Evolutionary conservation across 768 basidiomycete genomes (phyloP).

Genomic region (Favolaschia claudopus): DNA sequence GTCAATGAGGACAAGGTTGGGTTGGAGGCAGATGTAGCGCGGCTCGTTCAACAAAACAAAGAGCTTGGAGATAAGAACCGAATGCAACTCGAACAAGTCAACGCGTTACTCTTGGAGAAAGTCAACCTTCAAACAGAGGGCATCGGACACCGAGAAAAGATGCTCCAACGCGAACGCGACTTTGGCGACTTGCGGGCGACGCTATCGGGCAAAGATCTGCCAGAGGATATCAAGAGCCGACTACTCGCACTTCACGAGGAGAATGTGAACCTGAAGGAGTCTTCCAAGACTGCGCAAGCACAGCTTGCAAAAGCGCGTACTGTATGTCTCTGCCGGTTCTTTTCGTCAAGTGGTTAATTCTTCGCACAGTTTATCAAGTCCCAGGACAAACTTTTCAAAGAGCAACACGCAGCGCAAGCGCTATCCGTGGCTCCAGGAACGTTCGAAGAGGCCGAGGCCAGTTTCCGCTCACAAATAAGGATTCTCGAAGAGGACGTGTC

Average conservation of each 20-base stretch:
- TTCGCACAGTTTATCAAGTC: constrained; percentile 86
- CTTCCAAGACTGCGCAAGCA: constrained; percentile 72
- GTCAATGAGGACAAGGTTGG: constrained; percentile 87
- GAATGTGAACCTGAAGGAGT: constrained; percentile 73
- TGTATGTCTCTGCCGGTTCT: constrained; percentile 46
- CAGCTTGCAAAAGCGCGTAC: constrained; percentile 83
- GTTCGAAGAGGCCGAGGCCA: constrained; percentile 78
- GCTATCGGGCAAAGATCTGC: constrained; percentile 78
- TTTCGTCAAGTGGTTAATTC: background rate
- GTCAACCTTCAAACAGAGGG: constrained; percentile 89
- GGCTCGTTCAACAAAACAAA: constrained; percentile 70
- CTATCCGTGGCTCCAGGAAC: constrained; percentile 53
- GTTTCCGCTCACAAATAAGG: constrained; percentile 69
- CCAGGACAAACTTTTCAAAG: constrained; percentile 89
- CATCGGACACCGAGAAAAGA: constrained; percentile 87
- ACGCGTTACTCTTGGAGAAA: constrained; percentile 87
- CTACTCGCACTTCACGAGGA: constrained; percentile 82
- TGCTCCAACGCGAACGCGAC: constrained; percentile 86
- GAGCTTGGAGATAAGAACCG: constrained; percentile 83
- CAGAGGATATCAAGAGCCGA: constrained; percentile 82
- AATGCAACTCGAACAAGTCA: constrained; percentile 91
- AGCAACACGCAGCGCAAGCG: constrained; percentile 71
- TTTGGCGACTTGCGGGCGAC: constrained; percentile 84
- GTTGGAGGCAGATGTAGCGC: constrained; percentile 72
- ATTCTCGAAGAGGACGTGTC: constrained; percentile 70